Evolutionary conservation across 2,329 filamentous ascomycete genomes (phyloP), one percentile per base, ranked within the genome.

Genomic region (Tolypocladium amazonense): DNA sequence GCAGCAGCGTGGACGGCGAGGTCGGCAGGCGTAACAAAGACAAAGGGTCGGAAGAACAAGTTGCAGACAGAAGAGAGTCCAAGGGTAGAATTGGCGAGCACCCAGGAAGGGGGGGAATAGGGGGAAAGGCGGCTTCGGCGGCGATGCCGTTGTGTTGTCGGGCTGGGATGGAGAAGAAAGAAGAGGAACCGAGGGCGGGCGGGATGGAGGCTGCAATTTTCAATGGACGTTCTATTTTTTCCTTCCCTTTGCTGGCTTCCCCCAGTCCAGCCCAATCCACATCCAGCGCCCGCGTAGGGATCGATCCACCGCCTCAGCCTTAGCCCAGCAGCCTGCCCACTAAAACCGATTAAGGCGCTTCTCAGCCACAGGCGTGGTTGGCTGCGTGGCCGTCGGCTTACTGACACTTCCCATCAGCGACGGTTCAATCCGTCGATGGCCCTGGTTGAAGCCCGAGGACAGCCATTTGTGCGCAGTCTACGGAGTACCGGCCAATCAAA

Each of bases 131-230:
- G 64, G 65, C 62, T 62, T 66, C 66, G 65, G 64, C 61, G 62
- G 61, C 66, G 65, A 64, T 67, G 65, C 66, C 65, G 65, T 67
- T 63, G 65, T 63, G 66, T 62, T 65, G 65, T 66, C 64, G 63
- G 65, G 66, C 65, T 64, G 62, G 64, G 63, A 61, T 66, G 63
- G 61, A 64, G 55, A 56, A 66, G 65, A 65, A 65, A 64, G 63
- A 62, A 60, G 62, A 65, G 65, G 62, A 64, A 63, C 59, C 61
- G 64, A 23, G 45, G 41, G 61, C 20, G 59, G 62, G 62, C 62
- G 56, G 54, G 37, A 41, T 56, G 54, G 66, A 71, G 67, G 66
- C 66, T 37, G 50, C 50, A 54, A 37, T 54, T 53, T 54, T 54
- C 50, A 54, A 54, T 54, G 18, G 50, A 54, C 12, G 60, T 62